Conservation (phyloP, 2,329 filamentous ascomycete species). For the Ceratocystis lukuohia region DNA sequence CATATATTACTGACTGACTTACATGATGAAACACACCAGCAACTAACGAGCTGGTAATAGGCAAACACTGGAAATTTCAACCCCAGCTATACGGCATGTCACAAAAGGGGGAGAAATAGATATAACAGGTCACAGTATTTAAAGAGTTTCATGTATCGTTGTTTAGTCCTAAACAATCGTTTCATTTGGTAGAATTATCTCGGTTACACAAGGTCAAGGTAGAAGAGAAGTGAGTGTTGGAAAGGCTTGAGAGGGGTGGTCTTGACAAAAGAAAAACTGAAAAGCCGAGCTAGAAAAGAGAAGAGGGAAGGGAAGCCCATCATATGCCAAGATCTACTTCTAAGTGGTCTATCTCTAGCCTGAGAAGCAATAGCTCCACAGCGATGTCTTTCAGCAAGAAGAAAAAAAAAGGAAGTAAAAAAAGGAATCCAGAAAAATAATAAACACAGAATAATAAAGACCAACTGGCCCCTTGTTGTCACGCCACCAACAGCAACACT, state of each 20-base stretch:
- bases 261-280: conserved; percentile 5
- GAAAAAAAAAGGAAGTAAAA: conserved; percentile 3
- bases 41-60: background rate
- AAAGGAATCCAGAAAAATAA: conserved; percentile 11
- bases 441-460: conserved; percentile 12
- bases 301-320: background rate
- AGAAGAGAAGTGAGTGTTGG: background rate
- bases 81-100: too few species aligned
- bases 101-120: background rate
- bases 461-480: background rate
- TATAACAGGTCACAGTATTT: background rate
- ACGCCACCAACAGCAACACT: background rate
- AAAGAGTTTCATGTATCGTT: background rate
- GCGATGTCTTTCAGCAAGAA: background rate
- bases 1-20: too few species aligned
- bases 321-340: background rate
- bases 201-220: background rate
- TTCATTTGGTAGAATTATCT: conserved; percentile 7
- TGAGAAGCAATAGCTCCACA: background rate
- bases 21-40: too few species aligned
- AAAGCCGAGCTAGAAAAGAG: background rate
- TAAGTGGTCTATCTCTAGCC: background rate
- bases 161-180: conserved; percentile 2
- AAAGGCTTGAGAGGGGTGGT: background rate
- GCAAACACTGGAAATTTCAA: background rate